A percentile compares a stretch with the other conserved stretches of the same genome.
Conservation (phyloP, 192 early-diverging fungal genomes). For the Cetraspora pellucida region DNA sequence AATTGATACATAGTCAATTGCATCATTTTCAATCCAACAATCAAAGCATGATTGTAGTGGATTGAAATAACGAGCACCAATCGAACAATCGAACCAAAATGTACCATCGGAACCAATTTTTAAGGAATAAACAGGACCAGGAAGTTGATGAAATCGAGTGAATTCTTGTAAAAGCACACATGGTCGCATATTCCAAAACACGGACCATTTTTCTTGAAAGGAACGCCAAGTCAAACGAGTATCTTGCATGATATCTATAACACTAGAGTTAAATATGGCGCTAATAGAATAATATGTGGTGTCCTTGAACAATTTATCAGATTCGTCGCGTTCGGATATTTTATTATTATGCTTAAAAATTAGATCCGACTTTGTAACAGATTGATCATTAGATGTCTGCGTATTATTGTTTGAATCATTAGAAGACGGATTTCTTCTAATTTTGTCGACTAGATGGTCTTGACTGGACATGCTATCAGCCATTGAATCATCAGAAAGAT, state of each 20-base stretch:
- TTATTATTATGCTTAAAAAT: too few relatives aligned
- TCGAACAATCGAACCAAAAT: background rate
- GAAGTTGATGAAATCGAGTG: background rate
- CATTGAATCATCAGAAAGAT: too few relatives aligned
- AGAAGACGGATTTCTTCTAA: too few relatives aligned
- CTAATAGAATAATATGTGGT: background rate
- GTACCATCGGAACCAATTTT: background rate
- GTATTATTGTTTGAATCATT: too few relatives aligned
- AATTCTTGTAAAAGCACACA: background rate
- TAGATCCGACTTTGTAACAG: too few relatives aligned
- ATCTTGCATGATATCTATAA: background rate
- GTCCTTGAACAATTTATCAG: background rate
- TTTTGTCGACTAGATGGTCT: too few relatives aligned
- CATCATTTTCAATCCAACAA: background rate
- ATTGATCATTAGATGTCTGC: too few relatives aligned
- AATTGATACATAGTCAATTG: background rate
- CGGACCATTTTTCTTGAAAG: background rate
- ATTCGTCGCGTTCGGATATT: too few relatives aligned
- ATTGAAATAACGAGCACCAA: background rate
- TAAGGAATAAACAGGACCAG: background rate
- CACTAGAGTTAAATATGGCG: background rate
- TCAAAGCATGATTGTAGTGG: background rate
- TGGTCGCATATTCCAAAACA: background rate
- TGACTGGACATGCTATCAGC: too few relatives aligned
- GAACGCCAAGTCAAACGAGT: background rate